Conservation (phyloP, 208 protist genomes). For the Acanthamoeba rhysodes region DNA sequence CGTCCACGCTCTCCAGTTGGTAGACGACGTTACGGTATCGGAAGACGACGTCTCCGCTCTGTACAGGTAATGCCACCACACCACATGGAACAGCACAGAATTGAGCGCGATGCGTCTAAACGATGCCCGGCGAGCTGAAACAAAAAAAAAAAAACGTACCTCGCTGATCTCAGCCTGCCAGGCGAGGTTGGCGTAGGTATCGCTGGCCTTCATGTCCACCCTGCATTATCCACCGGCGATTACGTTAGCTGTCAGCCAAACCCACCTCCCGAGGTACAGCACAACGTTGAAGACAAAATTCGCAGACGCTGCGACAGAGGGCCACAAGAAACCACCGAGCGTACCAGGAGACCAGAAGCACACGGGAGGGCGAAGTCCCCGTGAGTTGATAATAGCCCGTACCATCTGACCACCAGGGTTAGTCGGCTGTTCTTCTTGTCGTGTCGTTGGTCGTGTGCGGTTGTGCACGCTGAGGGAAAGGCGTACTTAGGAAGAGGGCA, state of each 20-base stretch:
- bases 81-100: no score
- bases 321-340: neutral
- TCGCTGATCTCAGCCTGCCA: conserved; percentile 43
- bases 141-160: neutral
- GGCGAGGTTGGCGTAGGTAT: neutral
- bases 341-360: conserved; percentile 39
- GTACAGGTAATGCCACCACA: neutral
- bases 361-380: neutral
- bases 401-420: neutral
- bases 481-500: neutral
- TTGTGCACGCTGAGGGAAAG: neutral
- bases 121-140: no score
- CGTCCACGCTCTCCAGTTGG: neutral
- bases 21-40: conserved; percentile 23
- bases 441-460: neutral
- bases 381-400: neutral
- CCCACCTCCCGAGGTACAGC: no score
- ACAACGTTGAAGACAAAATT: no score
- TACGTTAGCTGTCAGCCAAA: no score
- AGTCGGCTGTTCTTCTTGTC: neutral
- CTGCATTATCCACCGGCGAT: neutral
- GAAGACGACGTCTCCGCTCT: conserved; percentile 4
- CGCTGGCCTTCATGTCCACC: conserved; percentile 33
- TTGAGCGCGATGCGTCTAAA: no score
- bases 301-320: neutral